Base-by-base conservation (phyloP, 805 yeast species). In the Suhomyces xylopsoci region DNA sequence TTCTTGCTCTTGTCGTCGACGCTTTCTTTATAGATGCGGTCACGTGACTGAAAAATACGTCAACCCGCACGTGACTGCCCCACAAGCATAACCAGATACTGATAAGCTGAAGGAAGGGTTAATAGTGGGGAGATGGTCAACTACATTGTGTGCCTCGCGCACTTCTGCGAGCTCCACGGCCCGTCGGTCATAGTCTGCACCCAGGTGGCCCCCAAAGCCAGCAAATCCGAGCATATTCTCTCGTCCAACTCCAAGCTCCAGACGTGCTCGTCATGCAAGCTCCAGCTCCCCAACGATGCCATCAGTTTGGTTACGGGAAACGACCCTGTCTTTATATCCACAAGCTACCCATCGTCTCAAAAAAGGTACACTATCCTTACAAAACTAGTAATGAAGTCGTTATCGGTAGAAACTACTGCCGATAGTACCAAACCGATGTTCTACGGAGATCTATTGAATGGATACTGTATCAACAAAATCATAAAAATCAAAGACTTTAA, bases 151-250 rank as follows among this genome's bases (percentile, higher is more conserved):
- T 74, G 87, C 19, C 64, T 87, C 47, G 85, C 90, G 0, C 93
- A 87, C 63, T 87, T 87, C 65, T 87, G 93, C 65, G 93, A 87
- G 66, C 78, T 82, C 20, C 92, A 87, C 62, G 93, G 93, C 0
- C 92, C 93, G 0, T 73, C 84, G 10, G 79, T 83, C 41, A 72
- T 87, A 1, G 67, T 84, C 62, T 85, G 88, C 56, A 84, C 91
- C 0, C 55, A 49, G 8, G 34, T 44, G 6, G 7, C 55, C 7
- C 17, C 52, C 2, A 61, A 57, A 9, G 50, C 54, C 2, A 10
- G 56, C n/a, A 48, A 61, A 6, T 56, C 64, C 24, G 62, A 63
- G 41, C 56, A 69, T 42, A 51, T 70, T 8, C 64, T 79, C 32
- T 73, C 79, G 48, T 62, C 76, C 76, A 40, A 74, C 19, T 53